Base-by-base conservation (phyloP, 75 land plant genomes). In the Picea sitchensis region DNA sequence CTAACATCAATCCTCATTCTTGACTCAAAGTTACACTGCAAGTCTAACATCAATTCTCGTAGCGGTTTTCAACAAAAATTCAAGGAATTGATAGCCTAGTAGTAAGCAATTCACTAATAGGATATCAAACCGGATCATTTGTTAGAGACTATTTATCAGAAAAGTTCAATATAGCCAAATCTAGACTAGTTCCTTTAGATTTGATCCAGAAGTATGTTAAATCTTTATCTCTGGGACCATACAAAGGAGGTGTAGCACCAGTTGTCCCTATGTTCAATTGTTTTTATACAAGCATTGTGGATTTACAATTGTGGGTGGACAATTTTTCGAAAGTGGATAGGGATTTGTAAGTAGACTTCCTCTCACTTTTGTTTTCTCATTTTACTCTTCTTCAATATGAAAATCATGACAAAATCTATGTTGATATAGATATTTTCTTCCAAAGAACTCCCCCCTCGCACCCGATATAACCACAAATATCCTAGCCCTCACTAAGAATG, bases 381-480 rank as follows among this genome's bases (percentile, higher is more conserved):
- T 26, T 26, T 26, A 26, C 26, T 26, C 26, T 26, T 26, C 26
- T 26, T 11, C 11, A 26, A 26, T 26, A 26, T 26, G 26, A 26
- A 26, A 26, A 26, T 26, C 26, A 26, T 26, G 26, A 26, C 26
- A 26, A 26, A 26, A 26, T 26, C 36, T 61, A 14, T 77, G 3
- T 75, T n/a, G 36, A 44, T 61, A 69, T 26, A 26, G 31, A n/a
- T 83, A 96, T 97, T 97, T 89, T 26, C 94, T 96, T 85, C 97
- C 90, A 3, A 89, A 96, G 76, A 98, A 96, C 58, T 96, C 99
- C 31, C 93, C 88, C 31, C 67, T 96, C 34, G 93, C 99, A 36
- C 77, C 88, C 13, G 97, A 96, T 81, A 72, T 96, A 79, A 94
- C 99, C 32, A 92, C 95, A 17, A 95, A 95, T 17, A 96, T 96